Percentiles rank a stretch among this genome's conserved stretches.
These are phyloP conservation scores for Didymella lethalis DNA, from an alignment of 2,329 filamentous ascomycete genomes.

Conservation along the genomic window DNA sequence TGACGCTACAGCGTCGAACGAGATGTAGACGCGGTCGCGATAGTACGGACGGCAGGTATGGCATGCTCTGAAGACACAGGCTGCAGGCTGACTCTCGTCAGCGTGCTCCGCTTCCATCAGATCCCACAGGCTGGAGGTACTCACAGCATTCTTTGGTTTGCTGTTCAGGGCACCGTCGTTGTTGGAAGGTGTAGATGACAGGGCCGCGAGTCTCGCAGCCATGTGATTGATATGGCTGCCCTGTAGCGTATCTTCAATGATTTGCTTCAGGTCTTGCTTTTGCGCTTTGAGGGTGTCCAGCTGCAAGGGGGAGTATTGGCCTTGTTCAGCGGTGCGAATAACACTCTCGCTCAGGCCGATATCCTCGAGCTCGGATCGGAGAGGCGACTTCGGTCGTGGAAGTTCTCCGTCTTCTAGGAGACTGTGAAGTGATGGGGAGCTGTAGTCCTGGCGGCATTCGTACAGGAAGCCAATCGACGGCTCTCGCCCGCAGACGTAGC, in stretches of 20 bases:
- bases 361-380: conserved; percentile 40
- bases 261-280: conserved; percentile 43
- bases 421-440: conserved; percentile 17
- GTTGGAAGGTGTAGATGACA: conserved; percentile 24
- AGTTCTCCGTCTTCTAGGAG: conserved; percentile 11
- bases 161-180: conserved; percentile 34
- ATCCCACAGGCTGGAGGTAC: background rate
- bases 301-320: conserved; percentile 45
- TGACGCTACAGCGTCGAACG: conserved; percentile 55
- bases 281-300: conserved; percentile 42
- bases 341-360: conserved; percentile 46
- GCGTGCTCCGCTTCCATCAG: background rate
- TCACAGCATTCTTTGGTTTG: conserved; percentile 26
- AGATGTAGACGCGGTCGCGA: conserved; percentile 56
- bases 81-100: conserved; percentile 1
- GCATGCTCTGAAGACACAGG: conserved; percentile 58
- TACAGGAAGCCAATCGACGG: conserved; percentile 76
- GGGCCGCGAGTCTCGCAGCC: conserved; percentile 24
- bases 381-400: conserved; percentile 25
- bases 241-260: conserved; percentile 35
- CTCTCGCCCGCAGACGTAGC: conserved; percentile 64
- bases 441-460: conserved; percentile 70
- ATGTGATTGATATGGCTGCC: conserved; percentile 30
- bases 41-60: conserved; percentile 60
- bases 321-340: conserved; percentile 45